Conservation (phyloP, 371 early-diverging fungal species). For the Mucor circinelloides region DNA sequence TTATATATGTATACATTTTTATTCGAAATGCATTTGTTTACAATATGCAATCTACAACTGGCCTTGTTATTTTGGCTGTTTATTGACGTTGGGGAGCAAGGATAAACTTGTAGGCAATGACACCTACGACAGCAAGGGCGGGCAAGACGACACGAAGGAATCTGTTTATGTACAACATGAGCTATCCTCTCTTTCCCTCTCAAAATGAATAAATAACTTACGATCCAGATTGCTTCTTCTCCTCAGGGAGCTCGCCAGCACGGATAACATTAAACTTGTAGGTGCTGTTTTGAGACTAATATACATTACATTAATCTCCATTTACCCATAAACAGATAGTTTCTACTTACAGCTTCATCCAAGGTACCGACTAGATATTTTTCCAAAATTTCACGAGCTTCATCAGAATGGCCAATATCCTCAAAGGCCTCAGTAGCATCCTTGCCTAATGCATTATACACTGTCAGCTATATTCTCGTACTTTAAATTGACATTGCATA, state of each 20-base stretch:
- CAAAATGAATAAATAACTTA: slow-evolving; percentile 25
- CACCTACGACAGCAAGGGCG: slow-evolving; percentile 25
- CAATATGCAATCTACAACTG: not conserved
- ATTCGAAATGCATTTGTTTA: not conserved
- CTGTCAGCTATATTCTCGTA: slow-evolving; percentile 61
- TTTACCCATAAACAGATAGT: not conserved
- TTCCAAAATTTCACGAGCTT: slow-evolving; percentile 50
- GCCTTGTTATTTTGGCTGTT: not conserved
- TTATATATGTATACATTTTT: slow-evolving; percentile 1
- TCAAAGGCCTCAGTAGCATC: slow-evolving; percentile 89
- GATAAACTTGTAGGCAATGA: slow-evolving; percentile 46
- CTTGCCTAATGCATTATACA: slow-evolving; percentile 36
- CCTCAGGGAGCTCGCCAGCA: slow-evolving; percentile 48
- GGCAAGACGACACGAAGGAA: slow-evolving; percentile 28
- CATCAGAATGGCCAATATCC: slow-evolving; percentile 90
- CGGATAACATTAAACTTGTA: slow-evolving; percentile 34
- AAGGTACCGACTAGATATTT: slow-evolving; percentile 46
- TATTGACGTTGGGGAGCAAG: slow-evolving; percentile 37
- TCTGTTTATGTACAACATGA: slow-evolving; percentile 10
- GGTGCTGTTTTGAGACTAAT: slow-evolving; percentile 27
- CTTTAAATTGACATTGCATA: slow-evolving; percentile 35
- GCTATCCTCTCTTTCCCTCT: not conserved
- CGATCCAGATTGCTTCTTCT: slow-evolving; percentile 32
- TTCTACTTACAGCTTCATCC: slow-evolving; percentile 44
- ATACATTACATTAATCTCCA: not conserved